Evolutionary conservation across 768 basidiomycete genomes (phyloP).

Genomic region (Macrocybe gigantea): DNA sequence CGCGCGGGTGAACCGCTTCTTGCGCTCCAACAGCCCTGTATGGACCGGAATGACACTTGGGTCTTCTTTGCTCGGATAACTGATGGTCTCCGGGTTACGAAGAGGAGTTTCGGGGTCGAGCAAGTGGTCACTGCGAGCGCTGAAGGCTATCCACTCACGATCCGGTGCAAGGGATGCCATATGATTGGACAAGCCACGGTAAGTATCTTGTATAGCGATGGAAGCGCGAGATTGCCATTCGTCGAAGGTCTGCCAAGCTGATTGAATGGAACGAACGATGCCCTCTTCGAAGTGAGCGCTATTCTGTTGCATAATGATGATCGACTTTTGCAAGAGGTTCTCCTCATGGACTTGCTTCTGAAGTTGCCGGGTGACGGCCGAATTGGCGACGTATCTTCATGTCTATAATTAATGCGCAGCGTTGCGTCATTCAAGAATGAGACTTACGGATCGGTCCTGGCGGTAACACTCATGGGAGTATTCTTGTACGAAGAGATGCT

Average conservation of each 20-base stretch:
- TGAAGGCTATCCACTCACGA: constrained; percentile 94
- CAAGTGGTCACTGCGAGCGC: constrained; percentile 88
- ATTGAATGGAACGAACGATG: constrained; percentile 91
- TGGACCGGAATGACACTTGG: constrained; percentile 82
- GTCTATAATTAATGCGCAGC: neutral
- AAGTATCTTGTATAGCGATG: constrained; percentile 66
- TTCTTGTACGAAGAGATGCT: constrained; percentile 92
- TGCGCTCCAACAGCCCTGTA: constrained; percentile 86
- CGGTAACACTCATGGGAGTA: constrained; percentile 80
- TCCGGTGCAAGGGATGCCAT: constrained; percentile 82
- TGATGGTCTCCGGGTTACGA: constrained; percentile 67
- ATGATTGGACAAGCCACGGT: constrained; percentile 59
- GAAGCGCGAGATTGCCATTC: constrained; percentile 89
- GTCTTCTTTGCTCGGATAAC: constrained; percentile 90
- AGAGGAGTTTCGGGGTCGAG: constrained; percentile 96
- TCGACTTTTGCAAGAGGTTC: constrained; percentile 94
- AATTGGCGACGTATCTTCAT: constrained; percentile 60
- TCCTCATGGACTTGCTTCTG: constrained; percentile 94
- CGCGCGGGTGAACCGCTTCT: constrained; percentile 87
- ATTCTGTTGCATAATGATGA: constrained; percentile 98
- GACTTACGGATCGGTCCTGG: constrained; percentile 79
- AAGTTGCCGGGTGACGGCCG: constrained; percentile 71
- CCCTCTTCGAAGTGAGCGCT: constrained; percentile 96
- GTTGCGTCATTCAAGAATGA: neutral
- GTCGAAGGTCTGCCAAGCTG: constrained; percentile 95